Conservation (phyloP, 2,329 filamentous ascomycete genomes). For the Colletotrichum navitas region DNA sequence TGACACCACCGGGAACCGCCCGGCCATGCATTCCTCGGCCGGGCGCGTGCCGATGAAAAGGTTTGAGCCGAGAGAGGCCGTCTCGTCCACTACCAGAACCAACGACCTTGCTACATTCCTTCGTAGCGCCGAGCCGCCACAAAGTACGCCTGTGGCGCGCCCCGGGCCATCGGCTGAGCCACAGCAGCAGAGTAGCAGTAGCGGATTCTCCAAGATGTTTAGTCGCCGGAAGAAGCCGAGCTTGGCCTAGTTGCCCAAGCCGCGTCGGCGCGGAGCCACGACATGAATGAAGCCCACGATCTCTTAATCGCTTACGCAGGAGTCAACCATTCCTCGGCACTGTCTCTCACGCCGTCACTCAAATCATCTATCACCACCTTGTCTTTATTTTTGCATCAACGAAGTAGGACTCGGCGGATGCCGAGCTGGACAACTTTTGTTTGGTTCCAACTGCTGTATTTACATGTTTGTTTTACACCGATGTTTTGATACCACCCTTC, state of each 20-base stretch:
- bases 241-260: slow-evolving; percentile 46
- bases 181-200: slow-evolving; percentile 53
- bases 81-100: slow-evolving; percentile 62
- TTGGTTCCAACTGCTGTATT: slow-evolving; percentile 21
- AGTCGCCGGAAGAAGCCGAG: slow-evolving; percentile 62
- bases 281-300: slow-evolving; percentile 38
- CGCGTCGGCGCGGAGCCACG: slow-evolving; percentile 31
- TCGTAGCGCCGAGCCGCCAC: slow-evolving; percentile 73
- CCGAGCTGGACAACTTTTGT: slow-evolving; percentile 1
- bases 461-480: slow-evolving; percentile 19
- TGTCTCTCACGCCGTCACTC: slow-evolving; percentile 9
- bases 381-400: slow-evolving; percentile 9
- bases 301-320: slow-evolving; percentile 26
- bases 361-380: slow-evolving; percentile 6
- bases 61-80: slow-evolving; percentile 68
- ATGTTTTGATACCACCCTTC: slow-evolving; percentile 40
- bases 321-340: slow-evolving; percentile 15
- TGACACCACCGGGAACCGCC: slow-evolving; percentile 44
- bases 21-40: slow-evolving; percentile 46
- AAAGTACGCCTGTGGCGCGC: slow-evolving; percentile 46
- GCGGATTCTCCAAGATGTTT: slow-evolving; percentile 62
- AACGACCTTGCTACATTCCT: slow-evolving; percentile 81
- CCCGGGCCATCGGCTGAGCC: slow-evolving; percentile 43
- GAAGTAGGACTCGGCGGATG: slow-evolving; percentile 4
- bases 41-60: slow-evolving; percentile 67